Conservation (phyloP, 2,329 filamentous ascomycete species). For the Cercospora beticola region DNA sequence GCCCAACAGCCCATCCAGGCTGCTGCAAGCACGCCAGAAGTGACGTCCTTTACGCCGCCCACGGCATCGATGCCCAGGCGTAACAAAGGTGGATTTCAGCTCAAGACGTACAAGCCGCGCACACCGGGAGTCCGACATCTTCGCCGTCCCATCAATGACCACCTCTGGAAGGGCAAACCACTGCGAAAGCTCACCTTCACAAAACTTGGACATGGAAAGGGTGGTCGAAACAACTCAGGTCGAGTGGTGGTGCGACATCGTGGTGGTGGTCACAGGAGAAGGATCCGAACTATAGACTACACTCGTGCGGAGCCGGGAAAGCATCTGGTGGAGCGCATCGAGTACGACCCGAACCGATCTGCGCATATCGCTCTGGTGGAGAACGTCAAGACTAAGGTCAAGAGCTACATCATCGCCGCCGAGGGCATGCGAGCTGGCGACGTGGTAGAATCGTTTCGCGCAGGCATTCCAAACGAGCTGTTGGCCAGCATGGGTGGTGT, state of each 20-base stretch:
- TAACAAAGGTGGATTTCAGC: slow-evolving; percentile 44
- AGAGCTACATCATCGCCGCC: slow-evolving; percentile 92
- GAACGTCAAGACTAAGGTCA: slow-evolving; percentile 67
- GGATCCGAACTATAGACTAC: slow-evolving; percentile 92
- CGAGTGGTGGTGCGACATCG: slow-evolving; percentile 85
- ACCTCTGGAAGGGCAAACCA: slow-evolving; percentile 91
- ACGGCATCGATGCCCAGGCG: slow-evolving; percentile 36
- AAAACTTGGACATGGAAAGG: slow-evolving; percentile 89
- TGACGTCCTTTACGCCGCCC: slow-evolving; percentile 36
- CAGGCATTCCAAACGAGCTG: slow-evolving; percentile 83
- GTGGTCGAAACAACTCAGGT: slow-evolving; percentile 86
- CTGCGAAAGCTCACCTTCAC: slow-evolving; percentile 80
- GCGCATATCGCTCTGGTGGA: slow-evolving; percentile 89
- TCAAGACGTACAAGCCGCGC: slow-evolving; percentile 89
- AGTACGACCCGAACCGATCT: slow-evolving; percentile 90
- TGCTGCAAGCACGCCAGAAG: slow-evolving; percentile 30
- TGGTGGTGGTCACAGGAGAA: slow-evolving; percentile 86
- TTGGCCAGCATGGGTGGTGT: slow-evolving; percentile 89
- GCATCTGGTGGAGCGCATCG: slow-evolving; percentile 88
- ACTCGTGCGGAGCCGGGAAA: slow-evolving; percentile 73
- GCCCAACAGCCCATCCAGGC: slow-evolving; percentile 37
- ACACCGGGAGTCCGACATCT: slow-evolving; percentile 92
- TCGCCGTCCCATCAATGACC: slow-evolving; percentile 88
- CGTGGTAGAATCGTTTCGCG: slow-evolving; percentile 84
- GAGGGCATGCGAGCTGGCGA: slow-evolving; percentile 93